These are phyloP conservation scores for Lipomyces oligophaga DNA, from an alignment of 805 yeast species.

Conservation along the genomic window DNA sequence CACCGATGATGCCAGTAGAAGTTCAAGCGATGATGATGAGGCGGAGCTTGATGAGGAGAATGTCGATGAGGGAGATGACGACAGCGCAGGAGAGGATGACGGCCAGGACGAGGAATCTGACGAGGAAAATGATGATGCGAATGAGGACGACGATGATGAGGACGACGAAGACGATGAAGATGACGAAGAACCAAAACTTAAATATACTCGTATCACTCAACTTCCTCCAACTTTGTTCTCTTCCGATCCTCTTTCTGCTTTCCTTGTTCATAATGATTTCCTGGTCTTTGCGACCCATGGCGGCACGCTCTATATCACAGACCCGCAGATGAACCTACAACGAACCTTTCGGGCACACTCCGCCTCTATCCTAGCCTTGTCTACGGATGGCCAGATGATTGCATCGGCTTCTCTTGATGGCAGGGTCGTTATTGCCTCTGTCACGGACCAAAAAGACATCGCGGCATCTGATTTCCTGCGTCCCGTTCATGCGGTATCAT, in stretches of 20 bases:
- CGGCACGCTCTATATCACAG: conserved; percentile 69
- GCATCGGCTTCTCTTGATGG: conserved; percentile 95
- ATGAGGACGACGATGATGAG: conserved; percentile 28
- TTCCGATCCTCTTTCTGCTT: conserved; percentile 74
- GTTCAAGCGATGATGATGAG: conserved; percentile 4
- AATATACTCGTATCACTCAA: conserved; percentile 64
- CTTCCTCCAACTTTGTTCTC: conserved; percentile 68
- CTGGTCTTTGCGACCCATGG: conserved; percentile 86
- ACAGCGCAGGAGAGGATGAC: conserved; percentile 7
- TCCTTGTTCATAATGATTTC: conserved; percentile 54
- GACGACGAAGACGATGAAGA: conserved; percentile 34
- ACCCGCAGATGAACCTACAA: conserved; percentile 54
- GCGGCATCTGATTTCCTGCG: conserved; percentile 77
- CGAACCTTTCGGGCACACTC: conserved; percentile 80
- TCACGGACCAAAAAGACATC: conserved; percentile 58
- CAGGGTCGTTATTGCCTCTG: conserved; percentile 71
- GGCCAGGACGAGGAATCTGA: conserved; percentile 9
- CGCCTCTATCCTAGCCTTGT: conserved; percentile 72
- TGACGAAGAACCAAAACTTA: conserved; percentile 61
- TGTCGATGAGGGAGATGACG: conserved; percentile 1
- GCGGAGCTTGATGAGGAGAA: conserved; percentile 13
- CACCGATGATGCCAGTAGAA: conserved; percentile 5
- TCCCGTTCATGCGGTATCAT: conserved; percentile 81
- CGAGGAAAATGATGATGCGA: conserved; percentile 27
- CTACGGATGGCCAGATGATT: conserved; percentile 67